Evolutionary conservation across 2,329 filamentous ascomycete genomes (phyloP).

Genomic region (Fusarium austroafricanum): DNA sequence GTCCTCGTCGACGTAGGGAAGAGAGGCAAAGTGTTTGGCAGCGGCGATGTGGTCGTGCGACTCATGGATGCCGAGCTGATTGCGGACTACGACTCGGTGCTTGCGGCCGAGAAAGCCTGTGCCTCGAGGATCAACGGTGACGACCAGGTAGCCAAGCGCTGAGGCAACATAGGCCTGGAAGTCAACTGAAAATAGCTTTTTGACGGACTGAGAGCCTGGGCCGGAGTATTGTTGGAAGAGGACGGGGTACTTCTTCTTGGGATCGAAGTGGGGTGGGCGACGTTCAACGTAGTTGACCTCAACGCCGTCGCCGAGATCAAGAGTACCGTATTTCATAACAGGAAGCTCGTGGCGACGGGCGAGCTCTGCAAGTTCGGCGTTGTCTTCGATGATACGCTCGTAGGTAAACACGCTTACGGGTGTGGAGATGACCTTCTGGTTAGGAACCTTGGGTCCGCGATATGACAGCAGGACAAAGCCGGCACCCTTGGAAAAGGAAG

Average conservation of each 20-base stretch:
- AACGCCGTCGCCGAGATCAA: constrained; percentile 82
- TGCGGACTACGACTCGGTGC: constrained; percentile 83
- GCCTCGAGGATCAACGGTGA: constrained; percentile 93
- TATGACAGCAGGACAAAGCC: constrained; percentile 89
- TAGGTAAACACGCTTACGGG: constrained; percentile 74
- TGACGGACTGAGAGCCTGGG: constrained; percentile 89
- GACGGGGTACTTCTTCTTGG: constrained; percentile 88
- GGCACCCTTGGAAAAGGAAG: constrained; percentile 85
- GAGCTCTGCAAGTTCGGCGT: constrained; percentile 74
- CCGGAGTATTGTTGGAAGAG: constrained; percentile 96
- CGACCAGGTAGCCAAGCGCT: constrained; percentile 88
- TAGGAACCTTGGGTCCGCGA: constrained; percentile 85
- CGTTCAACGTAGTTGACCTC: constrained; percentile 81
- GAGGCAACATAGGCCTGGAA: constrained; percentile 92
- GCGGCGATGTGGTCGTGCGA: constrained; percentile 91
- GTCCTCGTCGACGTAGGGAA: constrained; percentile 83
- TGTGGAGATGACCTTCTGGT: constrained; percentile 90
- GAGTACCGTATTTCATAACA: constrained; percentile 81
- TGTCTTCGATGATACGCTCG: constrained; percentile 81
- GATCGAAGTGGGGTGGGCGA: constrained; percentile 87
- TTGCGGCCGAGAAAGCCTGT: constrained; percentile 91
- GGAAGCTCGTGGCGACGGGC: constrained; percentile 85
- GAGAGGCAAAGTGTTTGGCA: constrained; percentile 83
- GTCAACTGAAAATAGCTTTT: constrained; percentile 83
- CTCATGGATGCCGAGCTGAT: constrained; percentile 86